Conservation (phyloP, 768 basidiomycete species). For the Trametes maxima region DNA sequence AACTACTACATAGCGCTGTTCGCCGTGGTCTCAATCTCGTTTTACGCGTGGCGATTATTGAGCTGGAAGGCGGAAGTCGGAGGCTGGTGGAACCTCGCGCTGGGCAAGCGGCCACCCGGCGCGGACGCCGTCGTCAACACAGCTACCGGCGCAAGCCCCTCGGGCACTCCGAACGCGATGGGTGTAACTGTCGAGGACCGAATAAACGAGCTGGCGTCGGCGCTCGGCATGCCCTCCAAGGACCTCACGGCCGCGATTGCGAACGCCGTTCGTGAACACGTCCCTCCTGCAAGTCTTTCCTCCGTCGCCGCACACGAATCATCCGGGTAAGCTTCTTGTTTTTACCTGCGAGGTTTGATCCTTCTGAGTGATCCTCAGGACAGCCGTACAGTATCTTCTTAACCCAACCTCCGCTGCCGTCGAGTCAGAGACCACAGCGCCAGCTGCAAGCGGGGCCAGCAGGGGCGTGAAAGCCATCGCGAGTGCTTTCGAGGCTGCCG, state of each 20-base stretch:
- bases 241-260: constrained; percentile 69
- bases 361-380: constrained; percentile 4
- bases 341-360: not conserved
- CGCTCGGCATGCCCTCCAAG: constrained; percentile 60
- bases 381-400: constrained; percentile 28
- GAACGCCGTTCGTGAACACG: constrained; percentile 55
- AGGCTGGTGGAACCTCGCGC: constrained; percentile 61
- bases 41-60: constrained; percentile 52
- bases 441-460: constrained; percentile 9
- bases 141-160: constrained; percentile 13
- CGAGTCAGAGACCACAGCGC: not conserved
- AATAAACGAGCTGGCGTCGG: constrained; percentile 61
- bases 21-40: constrained; percentile 46
- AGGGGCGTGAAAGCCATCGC: constrained; percentile 16
- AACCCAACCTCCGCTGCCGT: constrained; percentile 26
- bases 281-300: constrained; percentile 62
- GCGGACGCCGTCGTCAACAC: constrained; percentile 13
- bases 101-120: constrained; percentile 42
- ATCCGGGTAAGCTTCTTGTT: constrained; percentile 31
- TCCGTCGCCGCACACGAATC: constrained; percentile 53
- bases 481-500: constrained; percentile 28
- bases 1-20: constrained; percentile 50
- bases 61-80: constrained; percentile 56
- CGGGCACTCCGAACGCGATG: not conserved
- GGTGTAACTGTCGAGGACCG: constrained; percentile 50